A percentile compares a stretch with the other conserved stretches of the same genome.
Conservation (phyloP, 306 rosid species). For the Cicer yamashitae region DNA sequence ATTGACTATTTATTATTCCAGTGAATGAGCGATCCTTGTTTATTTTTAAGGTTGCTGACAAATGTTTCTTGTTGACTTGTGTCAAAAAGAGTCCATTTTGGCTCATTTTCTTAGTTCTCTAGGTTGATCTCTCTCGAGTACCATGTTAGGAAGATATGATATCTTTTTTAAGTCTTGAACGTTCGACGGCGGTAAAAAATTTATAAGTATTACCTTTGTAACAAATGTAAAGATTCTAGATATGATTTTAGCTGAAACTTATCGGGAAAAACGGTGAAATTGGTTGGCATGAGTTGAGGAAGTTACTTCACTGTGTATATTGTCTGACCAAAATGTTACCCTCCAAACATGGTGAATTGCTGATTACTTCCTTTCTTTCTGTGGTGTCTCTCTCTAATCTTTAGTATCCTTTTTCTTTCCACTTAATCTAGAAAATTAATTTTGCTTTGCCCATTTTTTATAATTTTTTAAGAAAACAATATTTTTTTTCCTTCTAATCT, state of each 20-base stretch:
- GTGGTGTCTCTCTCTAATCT: neutral
- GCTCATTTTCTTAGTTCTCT: constrained; percentile 27
- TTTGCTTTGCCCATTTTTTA: no score
- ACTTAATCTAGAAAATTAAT: no score
- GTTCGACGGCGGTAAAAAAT: constrained; percentile 2
- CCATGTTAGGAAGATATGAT: neutral
- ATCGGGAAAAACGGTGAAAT: neutral
- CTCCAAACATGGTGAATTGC: neutral
- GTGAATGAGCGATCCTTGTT: neutral
- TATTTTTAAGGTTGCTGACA: constrained; percentile 19
- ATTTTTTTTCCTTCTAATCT: no score
- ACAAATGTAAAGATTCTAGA: neutral
- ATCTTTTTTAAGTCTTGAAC: neutral
- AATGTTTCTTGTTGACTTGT: constrained; percentile 18
- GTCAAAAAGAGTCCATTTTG: constrained; percentile 10
- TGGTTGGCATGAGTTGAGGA: neutral
- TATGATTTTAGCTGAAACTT: constrained; percentile 5
- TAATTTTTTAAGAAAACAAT: no score
- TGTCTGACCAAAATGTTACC: neutral
- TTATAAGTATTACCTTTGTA: neutral
- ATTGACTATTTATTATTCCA: neutral
- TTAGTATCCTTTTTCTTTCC: no score
- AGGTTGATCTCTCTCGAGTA: constrained; percentile 29
- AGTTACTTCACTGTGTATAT: neutral
- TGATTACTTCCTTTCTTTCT: neutral